A percentile compares a stretch with the other conserved stretches of the same genome.
These are phyloP conservation scores for Microthyrium microscopicum DNA, from an alignment of 2,329 filamentous ascomycete genomes.

Conservation along the genomic window DNA sequence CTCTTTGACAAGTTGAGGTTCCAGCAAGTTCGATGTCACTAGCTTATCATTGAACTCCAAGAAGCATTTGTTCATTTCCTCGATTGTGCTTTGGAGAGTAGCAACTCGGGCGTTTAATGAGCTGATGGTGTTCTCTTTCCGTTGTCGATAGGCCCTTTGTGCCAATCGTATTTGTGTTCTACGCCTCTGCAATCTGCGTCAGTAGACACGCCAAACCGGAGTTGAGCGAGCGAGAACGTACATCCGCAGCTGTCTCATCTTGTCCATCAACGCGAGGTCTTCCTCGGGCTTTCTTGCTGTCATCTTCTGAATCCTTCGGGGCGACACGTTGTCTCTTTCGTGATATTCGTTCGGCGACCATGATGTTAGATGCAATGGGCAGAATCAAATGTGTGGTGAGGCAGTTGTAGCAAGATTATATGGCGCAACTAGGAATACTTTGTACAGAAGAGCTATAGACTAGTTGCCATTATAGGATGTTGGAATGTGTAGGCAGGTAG, in stretches of 20 bases:
- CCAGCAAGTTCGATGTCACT: constrained; percentile 39
- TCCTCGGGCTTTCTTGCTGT: constrained; percentile 43
- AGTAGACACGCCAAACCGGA: neutral
- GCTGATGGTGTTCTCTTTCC: constrained; percentile 69
- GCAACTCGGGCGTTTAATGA: constrained; percentile 54
- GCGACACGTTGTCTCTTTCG: constrained; percentile 6
- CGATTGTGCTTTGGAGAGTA: constrained; percentile 50
- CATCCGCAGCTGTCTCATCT: constrained; percentile 63
- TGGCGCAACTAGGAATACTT: no score
- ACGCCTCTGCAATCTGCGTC: constrained; percentile 39
- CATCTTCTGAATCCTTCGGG: constrained; percentile 11
- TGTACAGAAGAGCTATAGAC: no score
- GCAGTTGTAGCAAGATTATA: no score
- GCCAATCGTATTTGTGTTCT: constrained; percentile 77
- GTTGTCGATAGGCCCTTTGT: constrained; percentile 67
- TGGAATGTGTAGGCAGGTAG: no score
- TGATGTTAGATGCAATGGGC: no score
- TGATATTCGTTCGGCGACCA: constrained; percentile 1
- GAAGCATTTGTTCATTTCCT: constrained; percentile 60
- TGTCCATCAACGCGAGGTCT: constrained; percentile 60
- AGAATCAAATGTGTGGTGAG: no score
- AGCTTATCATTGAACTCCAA: constrained; percentile 48
- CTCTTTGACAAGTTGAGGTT: constrained; percentile 40
- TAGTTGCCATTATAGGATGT: no score
- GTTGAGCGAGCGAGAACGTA: constrained; percentile 30